phyloP scores from a whole-genome alignment of 805 yeast genomes.

The Myxozyma monticola region DNA sequence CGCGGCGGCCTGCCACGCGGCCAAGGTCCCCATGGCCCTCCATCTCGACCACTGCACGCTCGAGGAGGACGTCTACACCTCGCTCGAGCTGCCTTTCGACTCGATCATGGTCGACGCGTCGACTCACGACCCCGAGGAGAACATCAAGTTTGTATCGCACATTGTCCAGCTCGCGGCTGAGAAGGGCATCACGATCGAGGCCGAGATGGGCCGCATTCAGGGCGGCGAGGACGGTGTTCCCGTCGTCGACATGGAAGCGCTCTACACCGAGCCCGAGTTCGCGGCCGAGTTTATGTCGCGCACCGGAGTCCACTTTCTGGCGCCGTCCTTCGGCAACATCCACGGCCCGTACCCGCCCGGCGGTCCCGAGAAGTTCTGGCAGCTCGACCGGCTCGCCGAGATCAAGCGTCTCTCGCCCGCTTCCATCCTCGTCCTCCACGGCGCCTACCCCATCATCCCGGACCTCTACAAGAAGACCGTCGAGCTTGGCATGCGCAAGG shows the following conservation, averaged over 20 bases:
- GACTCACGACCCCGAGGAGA: conserved; percentile 42
- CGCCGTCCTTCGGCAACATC: conserved; percentile 44
- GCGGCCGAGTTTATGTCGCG: conserved; percentile 38
- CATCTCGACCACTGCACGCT: conserved; percentile 44
- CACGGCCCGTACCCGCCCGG: conserved; percentile 43
- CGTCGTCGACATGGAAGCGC: conserved; percentile 37
- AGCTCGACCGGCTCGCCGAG: conserved; percentile 31
- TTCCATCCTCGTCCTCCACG: conserved; percentile 41
- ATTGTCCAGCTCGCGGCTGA: conserved; percentile 38
- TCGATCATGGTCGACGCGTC: conserved; percentile 46
- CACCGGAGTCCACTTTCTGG: conserved; percentile 42
- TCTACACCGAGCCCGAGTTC: conserved; percentile 40
- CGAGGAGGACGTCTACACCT: conserved; percentile 39
- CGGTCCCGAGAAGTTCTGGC: conserved; percentile 41
- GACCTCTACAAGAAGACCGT: conserved; percentile 37
- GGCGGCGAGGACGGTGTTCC: conserved; percentile 45
- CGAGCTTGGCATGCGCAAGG: conserved; percentile 39
- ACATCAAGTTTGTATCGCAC: conserved; percentile 37
- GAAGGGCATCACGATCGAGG: conserved; percentile 42
- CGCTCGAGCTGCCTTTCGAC: conserved; percentile 42
- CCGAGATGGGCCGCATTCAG: conserved; percentile 45
- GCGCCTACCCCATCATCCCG: conserved; percentile 39
- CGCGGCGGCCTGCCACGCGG: conserved; percentile 35
- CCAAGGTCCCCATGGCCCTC: conserved; percentile 42
- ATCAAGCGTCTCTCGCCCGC: conserved; percentile 29